Evolutionary conservation across 345 rosid genomes (phyloP).

Genomic region (Ailanthus altissimus): DNA sequence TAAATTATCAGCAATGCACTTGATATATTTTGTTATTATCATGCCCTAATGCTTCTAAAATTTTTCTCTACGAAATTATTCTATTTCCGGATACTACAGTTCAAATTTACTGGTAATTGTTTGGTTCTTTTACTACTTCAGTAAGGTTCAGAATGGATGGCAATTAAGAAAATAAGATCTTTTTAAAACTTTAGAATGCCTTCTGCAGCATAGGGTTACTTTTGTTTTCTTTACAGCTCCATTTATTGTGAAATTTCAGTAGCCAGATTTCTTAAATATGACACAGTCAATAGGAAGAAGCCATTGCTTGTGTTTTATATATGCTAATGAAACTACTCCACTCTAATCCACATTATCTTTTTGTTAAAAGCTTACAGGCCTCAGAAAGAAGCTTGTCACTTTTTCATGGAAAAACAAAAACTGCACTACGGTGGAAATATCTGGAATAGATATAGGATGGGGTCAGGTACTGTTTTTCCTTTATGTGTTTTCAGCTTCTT

Average conservation of each 20-base stretch:
- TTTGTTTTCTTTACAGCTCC: not conserved
- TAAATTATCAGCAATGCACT: not conserved
- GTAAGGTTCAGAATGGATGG: not conserved
- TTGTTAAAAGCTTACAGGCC: conserved; percentile 75
- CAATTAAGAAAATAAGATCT: not conserved
- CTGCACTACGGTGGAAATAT: conserved; percentile 72
- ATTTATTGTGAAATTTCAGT: not conserved
- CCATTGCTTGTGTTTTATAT: not conserved
- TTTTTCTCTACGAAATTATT: not conserved
- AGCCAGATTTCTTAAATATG: not conserved
- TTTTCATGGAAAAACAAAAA: conserved; percentile 58
- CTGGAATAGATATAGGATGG: conserved; percentile 99
- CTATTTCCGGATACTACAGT: not conserved
- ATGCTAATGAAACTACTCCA: not conserved
- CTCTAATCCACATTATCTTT: conserved; percentile 19
- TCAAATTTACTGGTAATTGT: not conserved
- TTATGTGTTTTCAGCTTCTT: not conserved
- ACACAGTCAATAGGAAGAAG: not conserved
- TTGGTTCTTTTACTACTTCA: not conserved
- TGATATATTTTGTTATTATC: not conserved
- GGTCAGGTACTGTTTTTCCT: conserved; percentile 70
- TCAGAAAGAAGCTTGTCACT: conserved; percentile 60
- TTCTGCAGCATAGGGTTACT: not conserved
- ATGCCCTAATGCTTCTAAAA: not conserved
- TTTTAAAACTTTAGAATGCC: not conserved